A percentile compares a stretch with the other conserved stretches of the same genome.
Conservation (phyloP, 495 filamentous ascomycete genomes). For the Schizothecium vesticola region DNA sequence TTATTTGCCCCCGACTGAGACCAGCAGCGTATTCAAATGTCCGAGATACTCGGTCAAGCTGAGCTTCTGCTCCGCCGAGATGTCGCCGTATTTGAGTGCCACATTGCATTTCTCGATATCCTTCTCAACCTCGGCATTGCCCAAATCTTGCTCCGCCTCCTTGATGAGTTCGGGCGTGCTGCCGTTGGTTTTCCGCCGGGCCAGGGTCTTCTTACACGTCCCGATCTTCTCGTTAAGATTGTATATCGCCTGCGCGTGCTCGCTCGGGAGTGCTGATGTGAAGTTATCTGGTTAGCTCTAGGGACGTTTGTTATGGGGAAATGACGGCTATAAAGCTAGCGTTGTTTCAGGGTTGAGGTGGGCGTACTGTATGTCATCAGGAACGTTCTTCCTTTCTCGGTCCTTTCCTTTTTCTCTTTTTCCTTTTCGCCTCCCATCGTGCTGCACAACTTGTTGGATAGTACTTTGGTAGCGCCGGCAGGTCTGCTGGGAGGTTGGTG, state of each 20-base stretch:
- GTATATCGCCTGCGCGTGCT: neutral
- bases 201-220: neutral
- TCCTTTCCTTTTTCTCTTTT: neutral
- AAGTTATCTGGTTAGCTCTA: neutral
- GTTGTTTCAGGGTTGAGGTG: neutral
- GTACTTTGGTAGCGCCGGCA: constrained; percentile 1
- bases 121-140: neutral
- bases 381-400: neutral
- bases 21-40: too few species aligned
- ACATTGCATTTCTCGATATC: neutral
- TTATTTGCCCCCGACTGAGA: too few species aligned
- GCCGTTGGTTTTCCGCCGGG: neutral
- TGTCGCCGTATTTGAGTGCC: neutral
- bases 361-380: neutral
- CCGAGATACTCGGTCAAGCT: too few species aligned
- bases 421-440: neutral
- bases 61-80: too few species aligned
- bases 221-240: neutral
- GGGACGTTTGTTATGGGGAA: neutral
- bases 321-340: neutral
- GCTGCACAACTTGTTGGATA: neutral
- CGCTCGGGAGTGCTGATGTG: neutral
- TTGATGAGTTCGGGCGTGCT: neutral
- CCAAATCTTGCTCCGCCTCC: neutral
- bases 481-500: neutral